A percentile compares a stretch with the other conserved stretches of the same genome.
These are phyloP conservation scores for Sarocladium brachiariae DNA, from an alignment of 2,329 filamentous ascomycete genomes.

Conservation along the genomic window DNA sequence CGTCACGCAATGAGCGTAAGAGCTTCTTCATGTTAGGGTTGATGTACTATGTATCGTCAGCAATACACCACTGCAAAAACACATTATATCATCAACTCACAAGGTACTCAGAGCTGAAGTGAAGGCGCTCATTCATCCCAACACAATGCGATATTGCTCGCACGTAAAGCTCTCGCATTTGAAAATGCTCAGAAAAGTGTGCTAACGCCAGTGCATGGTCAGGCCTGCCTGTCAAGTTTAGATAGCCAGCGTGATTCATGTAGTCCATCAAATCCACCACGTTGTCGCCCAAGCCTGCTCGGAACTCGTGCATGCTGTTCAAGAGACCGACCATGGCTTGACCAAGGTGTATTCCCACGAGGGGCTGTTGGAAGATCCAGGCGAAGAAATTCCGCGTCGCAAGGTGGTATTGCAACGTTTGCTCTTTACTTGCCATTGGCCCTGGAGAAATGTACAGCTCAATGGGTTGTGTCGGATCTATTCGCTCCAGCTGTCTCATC, in stretches of 20 bases:
- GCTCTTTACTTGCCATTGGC: constrained; percentile 39
- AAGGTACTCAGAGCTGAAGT: constrained; percentile 51
- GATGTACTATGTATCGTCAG: constrained; percentile 34
- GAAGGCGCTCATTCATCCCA: constrained; percentile 63
- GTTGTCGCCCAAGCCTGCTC: constrained; percentile 45
- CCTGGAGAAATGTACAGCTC: constrained; percentile 69
- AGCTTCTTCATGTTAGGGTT: constrained; percentile 53
- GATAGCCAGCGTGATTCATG: constrained; percentile 62
- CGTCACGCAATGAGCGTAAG: constrained; percentile 53
- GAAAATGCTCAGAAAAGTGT: constrained; percentile 60
- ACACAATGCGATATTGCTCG: constrained; percentile 72
- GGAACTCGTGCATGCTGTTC: constrained; percentile 56
- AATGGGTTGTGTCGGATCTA: constrained; percentile 26
- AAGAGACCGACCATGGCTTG: constrained; percentile 57
- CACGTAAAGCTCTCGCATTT: constrained; percentile 58
- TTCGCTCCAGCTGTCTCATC: constrained; percentile 18
- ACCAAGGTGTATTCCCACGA: constrained; percentile 64
- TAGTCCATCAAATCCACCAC: constrained; percentile 57
- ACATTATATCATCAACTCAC: constrained; percentile 32
- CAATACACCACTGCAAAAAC: neutral
- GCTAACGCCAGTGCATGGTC: constrained; percentile 63
- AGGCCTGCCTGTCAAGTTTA: constrained; percentile 57
- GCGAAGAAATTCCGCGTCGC: constrained; percentile 71
- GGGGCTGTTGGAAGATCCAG: constrained; percentile 56
- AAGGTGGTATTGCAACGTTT: constrained; percentile 55